Conservation (phyloP, 495 filamentous ascomycete species). For the Aspergillus hancockii region DNA sequence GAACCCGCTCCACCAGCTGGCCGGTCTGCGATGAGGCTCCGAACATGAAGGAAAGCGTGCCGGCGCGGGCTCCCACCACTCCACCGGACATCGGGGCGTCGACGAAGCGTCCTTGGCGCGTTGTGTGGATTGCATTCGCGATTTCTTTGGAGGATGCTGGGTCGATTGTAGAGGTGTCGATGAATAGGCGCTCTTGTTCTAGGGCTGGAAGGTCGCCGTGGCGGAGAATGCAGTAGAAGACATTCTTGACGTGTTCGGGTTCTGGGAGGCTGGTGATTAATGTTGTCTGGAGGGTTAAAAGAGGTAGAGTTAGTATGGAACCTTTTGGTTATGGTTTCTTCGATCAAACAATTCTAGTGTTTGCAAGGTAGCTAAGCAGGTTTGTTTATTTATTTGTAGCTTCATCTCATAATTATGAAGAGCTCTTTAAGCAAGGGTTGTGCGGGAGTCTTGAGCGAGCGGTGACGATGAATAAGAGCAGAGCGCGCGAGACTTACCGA, state of each 20-base stretch:
- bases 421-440: slow-evolving; percentile 4
- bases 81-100: slow-evolving; percentile 87
- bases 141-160: slow-evolving; percentile 71
- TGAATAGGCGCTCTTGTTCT: slow-evolving; percentile 62
- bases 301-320: slow-evolving; percentile 14
- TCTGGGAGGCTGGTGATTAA: slow-evolving; percentile 81
- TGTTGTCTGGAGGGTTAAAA: slow-evolving; percentile 58
- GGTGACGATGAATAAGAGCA: not conserved
- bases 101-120: slow-evolving; percentile 61
- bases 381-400: not conserved
- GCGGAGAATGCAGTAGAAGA: slow-evolving; percentile 66
- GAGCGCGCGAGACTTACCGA: slow-evolving; percentile 59
- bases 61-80: slow-evolving; percentile 76
- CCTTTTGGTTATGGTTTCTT: not conserved
- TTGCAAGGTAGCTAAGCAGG: not conserved
- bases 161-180: slow-evolving; percentile 87
- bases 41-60: slow-evolving; percentile 84
- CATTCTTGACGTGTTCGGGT: slow-evolving; percentile 72
- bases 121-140: slow-evolving; percentile 59
- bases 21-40: slow-evolving; percentile 57
- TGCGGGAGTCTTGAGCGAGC: slow-evolving; percentile 1
- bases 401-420: not conserved
- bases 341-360: not conserved
- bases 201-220: slow-evolving; percentile 38
- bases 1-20: slow-evolving; percentile 59